Conservation (phyloP, 768 basidiomycete genomes). For the Agaricus sinodeliciosus region DNA sequence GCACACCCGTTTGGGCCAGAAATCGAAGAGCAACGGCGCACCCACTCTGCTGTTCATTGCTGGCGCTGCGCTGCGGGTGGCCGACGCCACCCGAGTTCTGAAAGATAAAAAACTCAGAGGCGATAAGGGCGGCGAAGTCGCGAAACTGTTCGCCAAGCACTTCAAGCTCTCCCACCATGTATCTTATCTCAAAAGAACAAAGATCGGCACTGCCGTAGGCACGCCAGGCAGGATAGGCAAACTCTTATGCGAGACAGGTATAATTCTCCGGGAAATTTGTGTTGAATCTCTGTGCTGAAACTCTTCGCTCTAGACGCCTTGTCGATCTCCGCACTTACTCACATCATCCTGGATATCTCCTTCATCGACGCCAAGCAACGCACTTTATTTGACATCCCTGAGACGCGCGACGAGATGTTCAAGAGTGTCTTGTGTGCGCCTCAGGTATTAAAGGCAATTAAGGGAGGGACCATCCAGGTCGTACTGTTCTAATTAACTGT, state of each 20-base stretch:
- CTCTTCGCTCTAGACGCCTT: conserved; percentile 50
- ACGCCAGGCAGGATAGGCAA: conserved; percentile 91
- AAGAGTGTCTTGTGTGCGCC: conserved; percentile 61
- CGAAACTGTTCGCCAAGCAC: conserved; percentile 94
- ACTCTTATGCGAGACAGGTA: conserved; percentile 66
- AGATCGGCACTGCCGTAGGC: conserved; percentile 82
- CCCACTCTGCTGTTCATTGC: conserved; percentile 84
- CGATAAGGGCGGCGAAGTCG: conserved; percentile 86
- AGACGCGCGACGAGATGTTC: conserved; percentile 79
- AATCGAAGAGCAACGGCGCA: conserved; percentile 71
- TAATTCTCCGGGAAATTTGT: conserved; percentile 4
- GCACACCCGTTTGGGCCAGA: conserved; percentile 64
- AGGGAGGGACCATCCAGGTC: conserved; percentile 69
- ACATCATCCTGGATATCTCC: conserved; percentile 77
- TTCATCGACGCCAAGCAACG: conserved; percentile 73
- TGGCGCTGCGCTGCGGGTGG: conserved; percentile 88
- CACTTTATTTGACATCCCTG: conserved; percentile 72
- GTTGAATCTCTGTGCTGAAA: conserved; percentile 3
- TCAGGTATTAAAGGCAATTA: conserved; percentile 54
- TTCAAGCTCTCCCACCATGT: conserved; percentile 88
- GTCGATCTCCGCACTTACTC: conserved; percentile 66
- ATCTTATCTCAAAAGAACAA: conserved; percentile 76
- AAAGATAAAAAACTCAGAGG: conserved; percentile 64
- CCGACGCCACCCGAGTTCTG: conserved; percentile 73
- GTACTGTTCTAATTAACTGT: conserved; percentile 56